Base-by-base conservation (phyloP, 2,329 filamentous ascomycete genomes). In the Aspergillus neotritici region DNA sequence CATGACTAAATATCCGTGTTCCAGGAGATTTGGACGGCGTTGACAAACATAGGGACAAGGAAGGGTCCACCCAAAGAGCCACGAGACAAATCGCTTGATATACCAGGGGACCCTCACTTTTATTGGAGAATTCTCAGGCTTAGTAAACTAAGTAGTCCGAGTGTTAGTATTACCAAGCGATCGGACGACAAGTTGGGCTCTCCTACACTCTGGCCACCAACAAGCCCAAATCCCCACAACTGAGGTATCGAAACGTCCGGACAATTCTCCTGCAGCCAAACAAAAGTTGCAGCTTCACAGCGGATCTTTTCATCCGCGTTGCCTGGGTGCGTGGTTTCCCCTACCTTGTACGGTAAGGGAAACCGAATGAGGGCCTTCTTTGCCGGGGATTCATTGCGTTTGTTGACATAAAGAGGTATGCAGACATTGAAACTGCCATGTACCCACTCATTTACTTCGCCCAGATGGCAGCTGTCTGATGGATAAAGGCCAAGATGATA, bases 281-380 rank as follows among this genome's bases (percentile, higher is more conserved):
- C 54, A 48, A 65, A 72, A 2, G 66, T 66, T 2, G 60, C 68
- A 10, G 60, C 66, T 53, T 72, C 68, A 44, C 54, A 73, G 13
- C 56, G 55, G 28, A 62, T 40, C 37, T 74, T 74, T 55, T 74
- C 69, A 29, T 73, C 64, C 11, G 63, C 59, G 33, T 63, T 71
- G 10, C 68, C 70, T 10, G 67, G 67, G 43, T 55, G 38, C 16
- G 34, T 45, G 11, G 41, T 43, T 41, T 72, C 70, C 8, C 68
- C 69, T 4, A 68, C 50, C 39, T 64, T 47, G 34, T 57, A 60
- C 11, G 58, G 54, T 13, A 62, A 41, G 10, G 54, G 58, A 21
- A 61, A 55, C 35, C 56, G 34, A 25, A 61, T 40, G 5, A 60
- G 34, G 4, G 52, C 44, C 11, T 43, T 45, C 12, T 51, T 64